phyloP scores from a whole-genome alignment of 257 asterid genomes.

The Przewalskia tangutica region DNA sequence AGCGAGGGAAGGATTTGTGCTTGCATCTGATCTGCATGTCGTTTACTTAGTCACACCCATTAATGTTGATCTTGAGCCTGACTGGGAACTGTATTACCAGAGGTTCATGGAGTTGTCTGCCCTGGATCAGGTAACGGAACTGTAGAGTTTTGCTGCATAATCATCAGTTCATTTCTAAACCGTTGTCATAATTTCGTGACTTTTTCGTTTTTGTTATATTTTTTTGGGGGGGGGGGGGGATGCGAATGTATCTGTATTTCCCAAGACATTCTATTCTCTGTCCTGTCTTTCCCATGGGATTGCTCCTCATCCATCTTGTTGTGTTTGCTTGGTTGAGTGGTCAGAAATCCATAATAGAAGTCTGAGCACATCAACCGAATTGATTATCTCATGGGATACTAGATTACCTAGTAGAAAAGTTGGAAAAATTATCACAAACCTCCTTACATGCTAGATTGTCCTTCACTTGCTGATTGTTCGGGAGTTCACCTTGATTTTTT shows the following conservation, averaged over 20 bases:
- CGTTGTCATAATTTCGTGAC: neutral
- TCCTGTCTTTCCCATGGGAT: neutral
- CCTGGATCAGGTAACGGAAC: constrained; percentile 65
- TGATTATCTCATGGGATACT: neutral
- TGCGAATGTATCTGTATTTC: neutral
- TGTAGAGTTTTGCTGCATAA: neutral
- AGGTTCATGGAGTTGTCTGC: constrained; percentile 83
- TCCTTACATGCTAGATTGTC: neutral
- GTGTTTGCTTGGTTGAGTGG: neutral
- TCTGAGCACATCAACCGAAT: neutral
- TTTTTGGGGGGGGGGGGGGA: neutral
- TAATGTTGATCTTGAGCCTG: constrained; percentile 93
- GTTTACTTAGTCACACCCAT: constrained; percentile 95
- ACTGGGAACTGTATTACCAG: constrained; percentile 90
- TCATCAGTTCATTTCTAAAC: neutral
- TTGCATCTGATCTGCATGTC: constrained; percentile 95
- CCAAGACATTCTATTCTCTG: neutral
- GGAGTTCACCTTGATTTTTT: neutral
- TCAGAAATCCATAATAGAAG: neutral
- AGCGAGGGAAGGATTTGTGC: constrained; percentile 98
- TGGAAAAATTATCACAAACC: neutral
- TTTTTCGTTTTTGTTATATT: neutral
- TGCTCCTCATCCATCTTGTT: neutral
- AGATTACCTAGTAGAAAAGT: neutral
- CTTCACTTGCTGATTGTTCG: neutral